A percentile compares a stretch with the other conserved stretches of the same genome.
Conservation (phyloP, 75 land plant genomes). For the Chamaecyparis obtusa region DNA sequence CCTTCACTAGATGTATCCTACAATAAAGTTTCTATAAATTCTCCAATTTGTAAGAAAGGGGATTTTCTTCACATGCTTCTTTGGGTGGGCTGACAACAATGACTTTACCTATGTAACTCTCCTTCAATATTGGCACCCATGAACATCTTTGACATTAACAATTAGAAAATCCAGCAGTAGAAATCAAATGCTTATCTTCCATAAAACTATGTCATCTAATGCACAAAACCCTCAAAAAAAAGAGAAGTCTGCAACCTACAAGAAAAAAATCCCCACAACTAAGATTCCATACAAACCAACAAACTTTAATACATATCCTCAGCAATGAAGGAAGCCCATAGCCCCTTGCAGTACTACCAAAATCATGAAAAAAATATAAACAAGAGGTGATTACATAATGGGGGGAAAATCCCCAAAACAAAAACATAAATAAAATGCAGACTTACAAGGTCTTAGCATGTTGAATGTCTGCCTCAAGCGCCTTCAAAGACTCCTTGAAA, state of each 20-base stretch:
- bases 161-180: neutral
- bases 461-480: constrained; percentile 90
- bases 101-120: neutral
- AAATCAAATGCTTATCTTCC: neutral
- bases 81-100: too few species aligned
- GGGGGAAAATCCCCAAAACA: neutral
- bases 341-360: too few species aligned
- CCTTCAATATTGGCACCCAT: neutral
- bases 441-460: constrained; percentile 91
- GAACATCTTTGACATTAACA: too few species aligned
- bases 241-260: neutral
- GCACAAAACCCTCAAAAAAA: neutral
- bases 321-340: neutral
- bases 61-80: too few species aligned
- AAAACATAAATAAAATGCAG: neutral
- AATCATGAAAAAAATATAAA: neutral
- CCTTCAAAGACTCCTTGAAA: constrained; percentile 93
- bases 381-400: neutral
- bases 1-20: too few species aligned
- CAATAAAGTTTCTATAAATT: too few species aligned
- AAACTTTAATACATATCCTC: neutral
- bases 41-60: too few species aligned
- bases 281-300: neutral
- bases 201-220: neutral
- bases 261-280: neutral